These are phyloP conservation scores for Cokeromyces recurvatus DNA, from an alignment of 371 early-diverging fungal genomes.

Conservation along the genomic window DNA sequence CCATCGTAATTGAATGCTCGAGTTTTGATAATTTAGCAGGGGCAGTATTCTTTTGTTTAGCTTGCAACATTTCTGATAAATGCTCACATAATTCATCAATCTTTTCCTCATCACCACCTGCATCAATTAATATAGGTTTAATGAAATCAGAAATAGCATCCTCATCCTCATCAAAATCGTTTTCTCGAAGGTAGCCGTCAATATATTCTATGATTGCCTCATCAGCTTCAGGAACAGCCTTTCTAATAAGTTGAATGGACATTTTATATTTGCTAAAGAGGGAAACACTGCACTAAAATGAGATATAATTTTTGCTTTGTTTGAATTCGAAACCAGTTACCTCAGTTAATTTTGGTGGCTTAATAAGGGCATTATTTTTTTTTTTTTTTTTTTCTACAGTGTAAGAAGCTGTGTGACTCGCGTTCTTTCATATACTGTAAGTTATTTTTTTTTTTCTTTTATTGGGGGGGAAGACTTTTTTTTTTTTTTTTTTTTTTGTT, in stretches of 20 bases:
- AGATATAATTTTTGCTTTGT: too few relatives aligned
- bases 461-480: background rate
- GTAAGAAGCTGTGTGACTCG: conserved; percentile 7
- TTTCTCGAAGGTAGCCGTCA: conserved; percentile 80
- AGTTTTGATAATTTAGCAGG: conserved; percentile 37
- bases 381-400: too few relatives aligned
- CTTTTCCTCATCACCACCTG: conserved; percentile 58
- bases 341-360: conserved; percentile 8
- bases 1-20: conserved; percentile 58
- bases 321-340: too few relatives aligned
- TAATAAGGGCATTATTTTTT: too few relatives aligned
- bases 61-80: conserved; percentile 50
- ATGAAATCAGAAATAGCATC: conserved; percentile 82
- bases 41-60: conserved; percentile 27
- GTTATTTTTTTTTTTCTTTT: background rate
- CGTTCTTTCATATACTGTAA: background rate
- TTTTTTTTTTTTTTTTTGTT: background rate
- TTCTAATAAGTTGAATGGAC: conserved; percentile 50
- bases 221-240: conserved; percentile 70
- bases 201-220: conserved; percentile 77
- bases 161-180: conserved; percentile 59
- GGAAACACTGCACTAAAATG: too few relatives aligned
- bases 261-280: too few relatives aligned
- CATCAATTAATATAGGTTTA: conserved; percentile 80
- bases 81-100: conserved; percentile 62